Evolutionary conservation across 768 basidiomycete species (phyloP), one percentile per base, ranked within the genome.

Genomic region (Cystoderma amianthinum): DNA sequence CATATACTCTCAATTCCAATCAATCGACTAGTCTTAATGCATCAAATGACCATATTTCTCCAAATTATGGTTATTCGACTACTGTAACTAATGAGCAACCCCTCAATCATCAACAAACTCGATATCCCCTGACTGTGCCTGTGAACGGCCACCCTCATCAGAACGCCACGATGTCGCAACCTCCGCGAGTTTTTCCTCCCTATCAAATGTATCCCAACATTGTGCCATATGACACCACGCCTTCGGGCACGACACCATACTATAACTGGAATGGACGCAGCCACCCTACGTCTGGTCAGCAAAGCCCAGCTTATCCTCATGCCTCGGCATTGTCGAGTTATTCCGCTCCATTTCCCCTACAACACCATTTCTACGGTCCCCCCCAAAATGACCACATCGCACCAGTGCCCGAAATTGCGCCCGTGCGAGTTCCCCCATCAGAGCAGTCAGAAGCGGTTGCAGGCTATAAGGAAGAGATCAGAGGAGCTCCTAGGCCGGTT

Each of bases 201-300:
- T 36, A 36, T 36, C 34, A 36, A 17, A 36, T 16, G 17, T 36
- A 15, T 36, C 34, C 34, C 18, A 28, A 28, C 25, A 7, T 28
- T 7, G 7, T 7, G n/a, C 34, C 34, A n/a, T 36, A 36, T 17
- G 34, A 36, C 16, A 15, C 12, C 16, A 16, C 18, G 6, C 16
- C 34, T 6, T n/a, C 45, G 28, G 15, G 35, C 21, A 21, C 59
- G 2, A 63, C 62, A 43, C 63, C 66, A 4, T 60, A 69, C 22
- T 48, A 61, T 38, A 63, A 60, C 43, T 72, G 71, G 73, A 56
- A 59, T 18, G 57, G 39, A 13, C 42, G 43, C 36, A 47, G 45
- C 19, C 47, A 47, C 23, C 52, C 57, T n/a, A 47, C 45, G 19
- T 57, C 59, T 3, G 56, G 52, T 36, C 44, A 47, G 24, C 51